Evolutionary conservation across 768 basidiomycete species (phyloP), one percentile per base, ranked within the genome.

Genomic region (Megacollybia marginata): DNA sequence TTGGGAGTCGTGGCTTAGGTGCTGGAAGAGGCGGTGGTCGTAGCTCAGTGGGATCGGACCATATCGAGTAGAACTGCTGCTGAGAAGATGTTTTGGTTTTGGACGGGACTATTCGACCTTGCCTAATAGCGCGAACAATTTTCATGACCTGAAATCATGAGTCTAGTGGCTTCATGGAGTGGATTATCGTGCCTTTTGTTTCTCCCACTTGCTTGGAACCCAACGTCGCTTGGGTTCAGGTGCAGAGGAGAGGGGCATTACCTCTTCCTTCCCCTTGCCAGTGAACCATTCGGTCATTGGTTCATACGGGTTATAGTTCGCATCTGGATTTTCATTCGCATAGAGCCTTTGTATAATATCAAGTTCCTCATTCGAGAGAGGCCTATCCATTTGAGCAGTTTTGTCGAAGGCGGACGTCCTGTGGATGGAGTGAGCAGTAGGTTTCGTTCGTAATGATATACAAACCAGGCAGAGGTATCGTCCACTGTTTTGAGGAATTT

Each of bases 191-290:
- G 92, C 94, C 81, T 99, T 99, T 76, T 96, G 85, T 68, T 96
- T 97, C 69, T 98, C 96, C 96, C 96, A 99, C 72, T 94, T 98
- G 69, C 92, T 95, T 12, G 94, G 92, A 11, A 97, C 78, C 84
- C 94, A 99, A 44, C 96, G 80, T 48, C 92, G 80, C 69, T 99
- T 99, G 16, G 96, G 96, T 63, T 98, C 93, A 2, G 93, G 91
- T 23, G 88, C 88, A 31, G 83, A 82, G 10, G 86, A 89, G 12
- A 99, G 66, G 19, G 96, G 96, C 92, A 93, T 97, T 18, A 85
- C 69, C 69, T 94, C 91, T 61, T 96, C 90, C 61, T 92, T 93
- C 11, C 92, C 92, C 66, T 92, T 88, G 3, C 91, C 92, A 10
- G 95, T 95, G 65, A 97, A 99, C 92, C 93, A 98, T 64, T 97